These are phyloP conservation scores for Sporisorium reilianum DNA, from an alignment of 1,284 basidiomycete species.

Conservation along the genomic window DNA sequence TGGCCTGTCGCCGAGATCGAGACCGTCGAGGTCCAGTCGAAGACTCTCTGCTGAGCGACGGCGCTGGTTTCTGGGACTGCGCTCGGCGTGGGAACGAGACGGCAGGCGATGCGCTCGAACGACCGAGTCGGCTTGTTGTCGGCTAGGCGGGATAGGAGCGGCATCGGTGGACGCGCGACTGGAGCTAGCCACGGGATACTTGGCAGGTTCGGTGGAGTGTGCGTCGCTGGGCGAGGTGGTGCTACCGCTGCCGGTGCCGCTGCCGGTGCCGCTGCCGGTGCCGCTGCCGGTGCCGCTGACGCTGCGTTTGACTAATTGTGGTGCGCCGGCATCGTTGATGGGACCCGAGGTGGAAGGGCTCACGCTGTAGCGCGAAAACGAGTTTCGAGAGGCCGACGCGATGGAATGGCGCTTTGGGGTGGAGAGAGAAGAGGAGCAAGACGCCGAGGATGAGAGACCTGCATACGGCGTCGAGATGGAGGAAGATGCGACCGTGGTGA, in stretches of 20 bases:
- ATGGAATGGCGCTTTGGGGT: conserved; percentile 16
- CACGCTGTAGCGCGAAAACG: conserved; percentile 9
- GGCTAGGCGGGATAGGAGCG: neutral
- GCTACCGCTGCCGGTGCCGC: too few species aligned
- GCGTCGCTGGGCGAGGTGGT: conserved; percentile 9
- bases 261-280: too few species aligned
- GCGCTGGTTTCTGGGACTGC: conserved; percentile 14
- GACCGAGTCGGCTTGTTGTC: neutral
- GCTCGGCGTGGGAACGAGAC: neutral
- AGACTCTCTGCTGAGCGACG: conserved; percentile 46
- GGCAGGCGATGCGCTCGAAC: neutral
- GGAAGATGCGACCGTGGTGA: conserved; percentile 12
- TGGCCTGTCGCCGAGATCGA: conserved; percentile 54
- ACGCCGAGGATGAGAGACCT: conserved; percentile 18
- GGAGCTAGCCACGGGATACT: neutral
- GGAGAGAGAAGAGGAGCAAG: conserved; percentile 23
- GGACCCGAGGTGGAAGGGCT: neutral
- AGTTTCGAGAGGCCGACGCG: neutral
- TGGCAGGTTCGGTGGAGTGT: neutral
- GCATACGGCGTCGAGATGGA: conserved; percentile 27
- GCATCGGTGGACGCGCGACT: neutral
- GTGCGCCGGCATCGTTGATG: neutral
- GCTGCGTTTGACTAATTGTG: neutral
- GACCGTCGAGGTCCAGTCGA: conserved; percentile 55
- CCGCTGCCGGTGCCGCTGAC: too few species aligned